These are phyloP conservation scores for Acanthamoeba castellanii DNA, from an alignment of 208 protist species.

Conservation along the genomic window DNA sequence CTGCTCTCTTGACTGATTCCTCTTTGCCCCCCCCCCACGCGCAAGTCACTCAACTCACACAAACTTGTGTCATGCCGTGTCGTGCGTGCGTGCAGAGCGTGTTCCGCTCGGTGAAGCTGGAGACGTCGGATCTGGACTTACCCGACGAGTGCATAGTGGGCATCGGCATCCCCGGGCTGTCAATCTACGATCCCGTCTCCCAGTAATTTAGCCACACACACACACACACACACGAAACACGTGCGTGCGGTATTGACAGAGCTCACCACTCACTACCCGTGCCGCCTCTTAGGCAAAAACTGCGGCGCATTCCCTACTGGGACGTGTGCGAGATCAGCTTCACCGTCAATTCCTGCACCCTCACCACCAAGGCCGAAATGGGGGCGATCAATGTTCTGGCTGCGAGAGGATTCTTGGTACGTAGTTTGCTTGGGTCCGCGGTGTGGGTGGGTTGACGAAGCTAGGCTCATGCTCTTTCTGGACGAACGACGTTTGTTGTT, in stretches of 20 bases:
- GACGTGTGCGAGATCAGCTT: background rate
- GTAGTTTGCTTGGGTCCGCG: background rate
- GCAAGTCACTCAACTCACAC: background rate
- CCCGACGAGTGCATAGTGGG: slow-evolving; percentile 6
- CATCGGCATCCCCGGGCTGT: background rate
- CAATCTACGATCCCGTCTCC: background rate
- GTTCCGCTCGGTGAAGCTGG: background rate
- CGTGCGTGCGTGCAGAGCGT: background rate
- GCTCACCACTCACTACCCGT: background rate
- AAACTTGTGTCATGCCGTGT: background rate
- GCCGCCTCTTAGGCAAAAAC: background rate
- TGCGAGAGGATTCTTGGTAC: slow-evolving; percentile 46
- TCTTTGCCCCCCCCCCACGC: too few species aligned
- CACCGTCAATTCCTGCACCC: slow-evolving; percentile 26
- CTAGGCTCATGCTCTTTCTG: too few species aligned
- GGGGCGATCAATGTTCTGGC: slow-evolving; percentile 15
- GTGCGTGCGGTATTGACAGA: background rate
- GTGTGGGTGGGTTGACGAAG: background rate
- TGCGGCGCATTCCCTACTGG: slow-evolving; percentile 7
- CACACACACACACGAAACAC: too few species aligned
- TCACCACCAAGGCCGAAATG: background rate
- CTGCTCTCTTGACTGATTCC: too few species aligned
- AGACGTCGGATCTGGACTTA: background rate
- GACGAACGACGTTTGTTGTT: background rate
- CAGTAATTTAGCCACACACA: background rate